Conservation (phyloP, 305 asterid genomes). For the Solanum hybrid region DNA sequence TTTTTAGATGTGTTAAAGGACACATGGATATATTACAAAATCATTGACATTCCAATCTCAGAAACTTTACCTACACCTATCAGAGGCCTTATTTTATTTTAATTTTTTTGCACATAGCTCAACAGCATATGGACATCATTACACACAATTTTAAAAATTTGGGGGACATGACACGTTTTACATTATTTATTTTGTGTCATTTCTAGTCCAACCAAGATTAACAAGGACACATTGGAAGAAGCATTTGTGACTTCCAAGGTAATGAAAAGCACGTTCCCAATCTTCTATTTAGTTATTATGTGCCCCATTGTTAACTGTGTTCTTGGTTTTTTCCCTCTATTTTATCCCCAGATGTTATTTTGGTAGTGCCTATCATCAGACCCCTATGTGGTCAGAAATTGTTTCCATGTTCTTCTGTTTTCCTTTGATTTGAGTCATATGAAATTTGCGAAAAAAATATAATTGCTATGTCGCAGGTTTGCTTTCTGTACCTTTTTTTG, state of each 20-base stretch:
- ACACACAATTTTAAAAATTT: background rate
- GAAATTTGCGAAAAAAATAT: background rate
- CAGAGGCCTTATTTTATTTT: background rate
- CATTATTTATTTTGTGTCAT: background rate
- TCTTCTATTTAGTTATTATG: background rate
- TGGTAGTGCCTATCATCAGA: background rate
- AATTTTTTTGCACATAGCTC: background rate
- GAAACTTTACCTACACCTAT: background rate
- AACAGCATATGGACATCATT: background rate
- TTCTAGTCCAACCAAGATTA: background rate
- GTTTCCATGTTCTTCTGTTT: background rate
- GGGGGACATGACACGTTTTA: background rate
- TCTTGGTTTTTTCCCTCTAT: background rate
- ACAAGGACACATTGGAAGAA: background rate
- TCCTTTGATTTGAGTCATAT: background rate
- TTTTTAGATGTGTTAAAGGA: background rate
- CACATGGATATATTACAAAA: background rate
- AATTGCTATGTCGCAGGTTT: background rate
- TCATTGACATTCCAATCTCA: background rate
- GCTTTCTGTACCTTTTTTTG: background rate
- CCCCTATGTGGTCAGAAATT: background rate
- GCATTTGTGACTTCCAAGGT: background rate
- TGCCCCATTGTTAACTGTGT: background rate
- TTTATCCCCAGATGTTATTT: background rate
- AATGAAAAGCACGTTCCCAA: background rate